A percentile compares a stretch with the other conserved stretches of the same genome.
Evolutionary conservation across 345 rosid genomes (phyloP).

Genomic region (Brassica carinata): DNA sequence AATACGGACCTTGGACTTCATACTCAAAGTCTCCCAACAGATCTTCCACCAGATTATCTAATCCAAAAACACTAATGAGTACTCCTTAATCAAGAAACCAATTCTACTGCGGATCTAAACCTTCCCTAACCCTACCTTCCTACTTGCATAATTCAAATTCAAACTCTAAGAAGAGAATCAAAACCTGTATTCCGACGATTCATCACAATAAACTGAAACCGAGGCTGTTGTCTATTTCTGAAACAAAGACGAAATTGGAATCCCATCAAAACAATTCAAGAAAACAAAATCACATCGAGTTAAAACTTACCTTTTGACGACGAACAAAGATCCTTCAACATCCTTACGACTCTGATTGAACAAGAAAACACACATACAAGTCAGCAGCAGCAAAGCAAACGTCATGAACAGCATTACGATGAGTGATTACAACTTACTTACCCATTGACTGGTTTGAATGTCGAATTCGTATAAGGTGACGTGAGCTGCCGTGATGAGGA

Average conservation of each 20-base stretch:
- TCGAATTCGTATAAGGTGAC: constrained; percentile 96
- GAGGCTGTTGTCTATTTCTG: constrained; percentile 79
- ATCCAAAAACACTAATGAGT: constrained; percentile 28
- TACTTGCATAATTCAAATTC: background rate
- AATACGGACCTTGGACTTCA: constrained; percentile 94
- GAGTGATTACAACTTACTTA: constrained; percentile 8
- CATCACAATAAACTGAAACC: constrained; percentile 97
- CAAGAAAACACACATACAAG: background rate
- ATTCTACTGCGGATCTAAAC: background rate
- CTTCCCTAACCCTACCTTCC: background rate
- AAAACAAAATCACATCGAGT: background rate
- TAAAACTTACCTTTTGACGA: constrained; percentile 70
- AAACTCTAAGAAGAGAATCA: constrained; percentile 6
- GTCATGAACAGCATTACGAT: background rate
- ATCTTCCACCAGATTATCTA: constrained; percentile 91
- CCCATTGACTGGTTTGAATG: constrained; percentile 84
- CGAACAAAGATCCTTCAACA: constrained; percentile 95
- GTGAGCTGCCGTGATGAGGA: constrained; percentile 92
- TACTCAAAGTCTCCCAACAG: constrained; percentile 93
- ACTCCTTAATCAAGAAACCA: constrained; percentile 7
- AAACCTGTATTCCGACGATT: constrained; percentile 88
- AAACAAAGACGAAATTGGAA: constrained; percentile 2
- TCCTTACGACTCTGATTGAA: constrained; percentile 79
- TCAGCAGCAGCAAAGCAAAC: background rate
- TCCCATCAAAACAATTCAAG: background rate